These are phyloP conservation scores for Podila clonocystis DNA, from an alignment of 192 early-diverging fungal species.

Conservation along the genomic window DNA sequence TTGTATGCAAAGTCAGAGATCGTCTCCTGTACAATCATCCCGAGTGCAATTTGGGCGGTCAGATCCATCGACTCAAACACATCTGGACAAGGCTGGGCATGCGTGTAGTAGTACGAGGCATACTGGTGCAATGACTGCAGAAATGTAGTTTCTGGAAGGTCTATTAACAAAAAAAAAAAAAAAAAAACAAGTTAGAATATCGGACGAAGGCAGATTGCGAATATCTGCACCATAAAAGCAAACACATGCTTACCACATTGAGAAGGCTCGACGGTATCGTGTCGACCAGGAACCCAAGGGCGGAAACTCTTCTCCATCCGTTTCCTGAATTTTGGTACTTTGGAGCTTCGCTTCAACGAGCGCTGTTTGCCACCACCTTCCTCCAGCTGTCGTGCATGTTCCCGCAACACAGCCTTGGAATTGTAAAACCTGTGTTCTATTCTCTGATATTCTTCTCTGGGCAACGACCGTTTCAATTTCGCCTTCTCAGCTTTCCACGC, in stretches of 20 bases:
- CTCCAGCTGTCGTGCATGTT: background rate
- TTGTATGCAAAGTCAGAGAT: slow-evolving; percentile 25
- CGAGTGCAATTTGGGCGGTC: slow-evolving; percentile 34
- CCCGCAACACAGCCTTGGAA: background rate
- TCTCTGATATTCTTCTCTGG: no score
- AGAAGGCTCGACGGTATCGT: slow-evolving; percentile 15
- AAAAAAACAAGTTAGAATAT: background rate
- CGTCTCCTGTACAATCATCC: slow-evolving; percentile 44
- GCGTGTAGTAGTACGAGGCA: slow-evolving; percentile 41
- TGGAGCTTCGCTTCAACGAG: no score
- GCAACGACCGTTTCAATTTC: no score
- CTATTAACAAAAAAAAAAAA: slow-evolving; percentile 4
- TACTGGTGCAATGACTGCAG: slow-evolving; percentile 36
- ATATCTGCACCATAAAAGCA: background rate
- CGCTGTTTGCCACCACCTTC: background rate
- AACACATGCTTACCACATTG: slow-evolving; percentile 19
- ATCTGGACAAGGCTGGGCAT: slow-evolving; percentile 25
- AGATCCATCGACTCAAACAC: slow-evolving; percentile 45
- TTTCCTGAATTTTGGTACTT: slow-evolving; percentile 9
- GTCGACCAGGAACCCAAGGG: slow-evolving; percentile 8
- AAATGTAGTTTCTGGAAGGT: slow-evolving; percentile 30
- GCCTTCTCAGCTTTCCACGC: no score
- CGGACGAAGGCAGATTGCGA: background rate
- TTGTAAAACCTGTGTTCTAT: no score
- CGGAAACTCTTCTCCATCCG: slow-evolving; percentile 22